A percentile compares a stretch with the other conserved stretches of the same genome.
These are phyloP conservation scores for Diaporthe amygdali DNA, from an alignment of 2,329 filamentous ascomycete genomes.

Conservation along the genomic window DNA sequence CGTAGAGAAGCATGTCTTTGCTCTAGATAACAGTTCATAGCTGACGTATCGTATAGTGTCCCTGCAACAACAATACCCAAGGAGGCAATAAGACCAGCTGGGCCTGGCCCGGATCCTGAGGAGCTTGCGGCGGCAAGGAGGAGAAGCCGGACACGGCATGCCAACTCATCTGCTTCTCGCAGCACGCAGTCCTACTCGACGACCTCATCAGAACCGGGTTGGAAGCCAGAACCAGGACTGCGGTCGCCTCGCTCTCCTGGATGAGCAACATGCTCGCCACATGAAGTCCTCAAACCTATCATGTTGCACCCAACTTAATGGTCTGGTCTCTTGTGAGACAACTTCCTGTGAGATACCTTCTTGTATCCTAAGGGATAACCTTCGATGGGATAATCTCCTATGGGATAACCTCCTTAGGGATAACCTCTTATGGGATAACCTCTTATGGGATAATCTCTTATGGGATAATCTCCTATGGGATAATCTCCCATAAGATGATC, in stretches of 20 bases:
- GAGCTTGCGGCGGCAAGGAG: slow-evolving; percentile 42
- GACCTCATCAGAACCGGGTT: slow-evolving; percentile 39
- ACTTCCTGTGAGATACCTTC: no score
- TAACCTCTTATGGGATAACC: no score
- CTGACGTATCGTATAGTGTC: slow-evolving; percentile 27
- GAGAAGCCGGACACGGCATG: slow-evolving; percentile 28
- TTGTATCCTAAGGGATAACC: no score
- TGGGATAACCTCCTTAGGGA: no score
- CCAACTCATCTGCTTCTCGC: slow-evolving; percentile 33
- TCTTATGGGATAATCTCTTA: no score
- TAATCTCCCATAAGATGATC: no score
- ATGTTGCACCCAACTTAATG: background rate
- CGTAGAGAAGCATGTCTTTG: no score
- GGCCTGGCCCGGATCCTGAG: slow-evolving; percentile 50
- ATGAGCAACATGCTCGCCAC: background rate
- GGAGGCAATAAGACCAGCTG: slow-evolving; percentile 51
- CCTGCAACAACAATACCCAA: slow-evolving; percentile 51
- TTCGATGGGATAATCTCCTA: no score
- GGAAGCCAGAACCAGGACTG: slow-evolving; percentile 27
- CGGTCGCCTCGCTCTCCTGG: background rate
- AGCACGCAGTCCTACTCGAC: slow-evolving; percentile 41
- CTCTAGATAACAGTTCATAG: background rate
- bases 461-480: no score
- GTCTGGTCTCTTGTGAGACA: no score
- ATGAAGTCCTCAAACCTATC: no score